Base-by-base conservation (phyloP, 805 yeast genomes). In the Cyberlindnera subsufficiens region DNA sequence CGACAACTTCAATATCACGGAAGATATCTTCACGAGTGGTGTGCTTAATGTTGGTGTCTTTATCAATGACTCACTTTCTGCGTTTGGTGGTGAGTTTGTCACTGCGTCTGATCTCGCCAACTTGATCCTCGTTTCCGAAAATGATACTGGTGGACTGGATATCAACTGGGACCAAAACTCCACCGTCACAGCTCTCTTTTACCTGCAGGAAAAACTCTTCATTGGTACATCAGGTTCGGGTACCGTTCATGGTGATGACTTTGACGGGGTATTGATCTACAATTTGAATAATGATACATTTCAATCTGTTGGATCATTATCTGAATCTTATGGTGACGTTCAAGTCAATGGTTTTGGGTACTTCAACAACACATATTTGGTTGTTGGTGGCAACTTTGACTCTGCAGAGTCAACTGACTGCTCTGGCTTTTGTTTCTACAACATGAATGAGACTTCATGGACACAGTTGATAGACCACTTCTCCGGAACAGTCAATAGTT, bases 381-480 rank as follows among this genome's bases (percentile, higher is more conserved):
- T 81, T 27, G 86, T 86, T 11, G 96, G 85, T 32, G 96, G 97
- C 19, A 68, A 74, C 35, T 88, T 86, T 57, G 72, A 69, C 17
- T 58, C 68, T 17, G 80, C 85, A 2, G 40, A 25, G 9, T 65
- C 76, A 5, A 63, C 73, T 29, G 60, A 64, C 20, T 89, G 96
- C 61, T 59, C 68, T 3, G 72, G 77, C 1, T 61, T 90, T 31
- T 89, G 96, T 59, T 63, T 82, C 30, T 86, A 76, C 57, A 81
- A 82, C 52, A 59, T 78, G 46, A 56, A 62, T 4, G 66, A 69
- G 29, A 65, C 75, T 0, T 64, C 80, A 17, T 82, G 95, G 86
- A 61, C 64, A 7, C 65, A 58, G 5, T 51, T 67, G 36, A 62
- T 64, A 41, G 54, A 55, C 34, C 49, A 55, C 1, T 53, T 68